These are phyloP conservation scores for Oryza longistaminata DNA, from an alignment of 176 grass and related monocot species.

Conservation along the genomic window DNA sequence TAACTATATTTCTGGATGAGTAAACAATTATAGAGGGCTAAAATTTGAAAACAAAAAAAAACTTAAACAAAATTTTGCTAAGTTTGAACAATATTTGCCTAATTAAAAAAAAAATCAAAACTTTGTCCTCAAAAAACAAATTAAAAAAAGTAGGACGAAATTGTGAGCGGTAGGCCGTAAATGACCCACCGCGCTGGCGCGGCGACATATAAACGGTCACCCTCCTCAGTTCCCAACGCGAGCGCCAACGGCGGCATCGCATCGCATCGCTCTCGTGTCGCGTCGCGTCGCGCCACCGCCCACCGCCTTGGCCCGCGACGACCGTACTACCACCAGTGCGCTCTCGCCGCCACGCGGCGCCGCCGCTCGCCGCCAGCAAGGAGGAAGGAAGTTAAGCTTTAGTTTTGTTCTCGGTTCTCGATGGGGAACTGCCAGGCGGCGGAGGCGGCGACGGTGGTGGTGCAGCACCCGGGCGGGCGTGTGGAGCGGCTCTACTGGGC, in stretches of 20 bases:
- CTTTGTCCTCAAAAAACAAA: too few relatives aligned
- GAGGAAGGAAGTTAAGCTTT: too few relatives aligned
- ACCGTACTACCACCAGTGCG: neutral
- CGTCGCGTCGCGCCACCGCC: neutral
- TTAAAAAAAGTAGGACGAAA: too few relatives aligned
- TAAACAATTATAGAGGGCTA: too few relatives aligned
- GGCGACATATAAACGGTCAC: neutral
- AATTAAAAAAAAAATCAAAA: neutral
- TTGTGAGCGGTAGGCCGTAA: neutral
- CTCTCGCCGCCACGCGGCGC: neutral
- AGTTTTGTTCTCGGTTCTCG: neutral
- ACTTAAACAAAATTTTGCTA: too few relatives aligned
- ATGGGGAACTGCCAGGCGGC: conserved; percentile 99
- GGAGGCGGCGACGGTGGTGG: conserved; percentile 75
- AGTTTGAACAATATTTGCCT: too few relatives aligned
- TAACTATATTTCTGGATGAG: too few relatives aligned
- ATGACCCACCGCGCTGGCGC: neutral
- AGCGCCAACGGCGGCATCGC: neutral
- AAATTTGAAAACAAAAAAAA: too few relatives aligned
- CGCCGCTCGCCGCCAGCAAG: too few relatives aligned
- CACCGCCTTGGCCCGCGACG: conserved; percentile 17
- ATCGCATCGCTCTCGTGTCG: neutral
- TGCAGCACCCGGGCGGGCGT: conserved; percentile 86
- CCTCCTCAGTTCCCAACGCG: neutral
- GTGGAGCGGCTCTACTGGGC: conserved; percentile 85